phyloP scores from a whole-genome alignment of 768 basidiomycete species.

The Russula dissimulans region DNA sequence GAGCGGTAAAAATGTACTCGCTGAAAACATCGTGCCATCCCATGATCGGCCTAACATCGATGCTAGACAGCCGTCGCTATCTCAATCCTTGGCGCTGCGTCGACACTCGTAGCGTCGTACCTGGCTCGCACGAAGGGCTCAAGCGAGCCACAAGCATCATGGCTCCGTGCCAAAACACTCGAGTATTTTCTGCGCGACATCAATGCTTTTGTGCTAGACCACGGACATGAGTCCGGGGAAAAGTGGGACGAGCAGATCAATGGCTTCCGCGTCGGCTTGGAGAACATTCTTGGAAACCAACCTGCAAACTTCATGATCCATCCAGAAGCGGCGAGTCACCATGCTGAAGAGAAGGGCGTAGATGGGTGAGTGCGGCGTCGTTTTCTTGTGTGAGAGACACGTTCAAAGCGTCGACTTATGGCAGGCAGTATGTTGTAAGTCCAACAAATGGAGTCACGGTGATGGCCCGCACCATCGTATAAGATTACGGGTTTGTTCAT shows the following conservation, averaged over 20 bases:
- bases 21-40: too few relatives aligned
- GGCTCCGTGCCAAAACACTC: slow-evolving; percentile 46
- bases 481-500: too few relatives aligned
- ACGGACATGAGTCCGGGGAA: slow-evolving; percentile 32
- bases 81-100: slow-evolving; percentile 42
- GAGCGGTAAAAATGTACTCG: slow-evolving; percentile 17
- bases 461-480: too few relatives aligned
- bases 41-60: neutral
- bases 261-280: slow-evolving; percentile 34
- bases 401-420: too few relatives aligned
- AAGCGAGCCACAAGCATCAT: slow-evolving; percentile 57
- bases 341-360: too few relatives aligned
- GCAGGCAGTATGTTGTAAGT: too few relatives aligned
- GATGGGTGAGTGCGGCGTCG: too few relatives aligned
- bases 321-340: neutral
- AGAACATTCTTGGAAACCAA: slow-evolving; percentile 38
- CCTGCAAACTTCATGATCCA: slow-evolving; percentile 15
- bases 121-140: slow-evolving; percentile 62
- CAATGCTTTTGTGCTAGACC: slow-evolving; percentile 48
- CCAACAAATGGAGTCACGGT: too few relatives aligned
- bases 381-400: too few relatives aligned
- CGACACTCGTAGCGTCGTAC: slow-evolving; percentile 64
- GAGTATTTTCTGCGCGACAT: slow-evolving; percentile 60
- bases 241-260: slow-evolving; percentile 29
- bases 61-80: slow-evolving; percentile 31